A percentile compares a stretch with the other conserved stretches of the same genome.
These are phyloP conservation scores for Phytophthora quininea DNA, from an alignment of 352 stramenopile species.

Conservation along the genomic window DNA sequence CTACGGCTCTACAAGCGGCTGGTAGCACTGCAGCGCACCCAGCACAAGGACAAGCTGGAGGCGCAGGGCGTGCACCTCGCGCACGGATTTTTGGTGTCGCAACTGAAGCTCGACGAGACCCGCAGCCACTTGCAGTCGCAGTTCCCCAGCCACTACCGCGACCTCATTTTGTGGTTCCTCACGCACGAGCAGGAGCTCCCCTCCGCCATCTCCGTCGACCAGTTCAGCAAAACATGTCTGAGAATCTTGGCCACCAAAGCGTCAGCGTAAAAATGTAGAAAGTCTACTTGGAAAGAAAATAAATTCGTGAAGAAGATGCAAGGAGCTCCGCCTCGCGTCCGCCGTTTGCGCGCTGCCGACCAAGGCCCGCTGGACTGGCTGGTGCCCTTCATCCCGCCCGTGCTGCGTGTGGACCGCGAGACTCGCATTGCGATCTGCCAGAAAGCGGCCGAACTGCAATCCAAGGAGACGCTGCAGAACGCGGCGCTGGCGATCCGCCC, in stretches of 20 bases:
- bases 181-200: conserved; percentile 45
- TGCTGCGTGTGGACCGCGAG: conserved; percentile 80
- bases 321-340: conserved; percentile 9
- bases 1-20: conserved; percentile 58
- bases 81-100: conserved; percentile 48
- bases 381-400: conserved; percentile 82
- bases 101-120: conserved; percentile 59
- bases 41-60: conserved; percentile 43
- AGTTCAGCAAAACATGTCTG: conserved; percentile 50
- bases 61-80: conserved; percentile 37
- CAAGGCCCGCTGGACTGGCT: conserved; percentile 69
- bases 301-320: neutral
- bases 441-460: conserved; percentile 39
- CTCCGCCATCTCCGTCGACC: conserved; percentile 27
- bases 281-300: too few relatives aligned
- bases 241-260: conserved; percentile 43
- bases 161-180: conserved; percentile 56
- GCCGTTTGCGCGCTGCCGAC: conserved; percentile 22
- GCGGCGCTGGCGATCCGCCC: conserved; percentile 18
- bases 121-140: conserved; percentile 43
- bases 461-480: conserved; percentile 37
- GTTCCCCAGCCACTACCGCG: conserved; percentile 67
- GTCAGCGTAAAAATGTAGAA: conserved; percentile 15
- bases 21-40: conserved; percentile 54
- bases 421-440: conserved; percentile 57